Evolutionary conservation across 2,329 filamentous ascomycete genomes (phyloP).

Genomic region (Botrytis elliptica): DNA sequence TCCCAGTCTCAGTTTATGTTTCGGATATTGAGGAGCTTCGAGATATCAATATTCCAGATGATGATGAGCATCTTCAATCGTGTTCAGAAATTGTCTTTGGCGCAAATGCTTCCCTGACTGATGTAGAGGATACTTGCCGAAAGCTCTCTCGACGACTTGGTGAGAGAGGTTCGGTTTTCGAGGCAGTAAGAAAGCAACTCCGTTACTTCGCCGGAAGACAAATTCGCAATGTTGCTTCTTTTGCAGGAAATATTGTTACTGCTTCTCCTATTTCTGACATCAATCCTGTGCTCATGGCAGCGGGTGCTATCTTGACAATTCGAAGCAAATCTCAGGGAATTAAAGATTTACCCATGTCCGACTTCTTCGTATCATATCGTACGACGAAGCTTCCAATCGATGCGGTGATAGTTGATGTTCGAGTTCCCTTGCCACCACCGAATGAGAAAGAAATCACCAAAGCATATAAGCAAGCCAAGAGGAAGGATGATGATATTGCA

Average conservation of each 20-base stretch:
- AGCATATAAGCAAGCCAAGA: constrained; percentile 91
- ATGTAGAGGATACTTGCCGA: constrained; percentile 65
- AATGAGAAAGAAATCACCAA: constrained; percentile 76
- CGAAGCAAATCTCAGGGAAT: constrained; percentile 45
- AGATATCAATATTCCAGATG: constrained; percentile 73
- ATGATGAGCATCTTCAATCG: constrained; percentile 61
- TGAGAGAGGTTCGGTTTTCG: constrained; percentile 68
- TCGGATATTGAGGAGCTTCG: constrained; percentile 86
- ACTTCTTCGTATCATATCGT: constrained; percentile 89
- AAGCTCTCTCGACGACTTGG: constrained; percentile 47
- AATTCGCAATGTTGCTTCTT: constrained; percentile 92
- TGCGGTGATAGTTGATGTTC: constrained; percentile 78
- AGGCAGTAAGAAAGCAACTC: constrained; percentile 80
- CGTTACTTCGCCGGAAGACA: constrained; percentile 91
- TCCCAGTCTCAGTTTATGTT: constrained; percentile 83
- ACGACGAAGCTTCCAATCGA: constrained; percentile 77
- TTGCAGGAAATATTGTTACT: constrained; percentile 87
- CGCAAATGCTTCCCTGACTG: constrained; percentile 85
- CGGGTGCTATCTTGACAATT: constrained; percentile 77
- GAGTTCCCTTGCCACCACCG: constrained; percentile 68
- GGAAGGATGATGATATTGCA: constrained; percentile 96
- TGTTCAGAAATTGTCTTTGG: constrained; percentile 54
- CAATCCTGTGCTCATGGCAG: constrained; percentile 86
- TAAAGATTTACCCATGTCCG: constrained; percentile 67
- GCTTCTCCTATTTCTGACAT: constrained; percentile 94